A percentile compares a stretch with the other conserved stretches of the same genome.
phyloP scores from a whole-genome alignment of 176 grass and related monocot species.

The Typha latifolia region DNA sequence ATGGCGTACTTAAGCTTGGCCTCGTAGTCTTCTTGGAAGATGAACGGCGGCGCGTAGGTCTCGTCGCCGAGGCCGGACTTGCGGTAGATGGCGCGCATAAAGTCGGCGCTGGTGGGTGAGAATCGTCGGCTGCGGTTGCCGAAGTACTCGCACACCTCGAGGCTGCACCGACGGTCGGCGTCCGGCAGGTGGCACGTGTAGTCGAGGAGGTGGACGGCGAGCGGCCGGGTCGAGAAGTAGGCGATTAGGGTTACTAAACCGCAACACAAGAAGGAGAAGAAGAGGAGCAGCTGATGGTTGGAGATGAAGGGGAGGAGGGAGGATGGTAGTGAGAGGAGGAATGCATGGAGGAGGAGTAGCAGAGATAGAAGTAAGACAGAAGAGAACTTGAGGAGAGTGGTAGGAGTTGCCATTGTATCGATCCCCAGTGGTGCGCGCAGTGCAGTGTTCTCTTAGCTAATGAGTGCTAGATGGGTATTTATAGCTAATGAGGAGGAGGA shows the following conservation, averaged over 20 bases:
- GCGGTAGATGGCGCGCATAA: conserved; percentile 26
- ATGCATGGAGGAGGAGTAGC: neutral
- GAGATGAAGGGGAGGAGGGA: neutral
- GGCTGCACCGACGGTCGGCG: conserved; percentile 18
- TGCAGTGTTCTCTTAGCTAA: too few relatives aligned
- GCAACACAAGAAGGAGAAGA: conserved; percentile 15
- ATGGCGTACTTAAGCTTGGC: conserved; percentile 35
- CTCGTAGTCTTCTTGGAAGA: conserved; percentile 35
- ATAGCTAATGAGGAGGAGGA: too few relatives aligned
- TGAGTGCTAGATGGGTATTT: too few relatives aligned
- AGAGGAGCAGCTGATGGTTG: neutral
- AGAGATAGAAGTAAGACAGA: neutral
- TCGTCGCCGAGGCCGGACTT: conserved; percentile 41
- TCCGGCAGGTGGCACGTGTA: conserved; percentile 16
- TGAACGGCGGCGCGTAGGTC: conserved; percentile 56
- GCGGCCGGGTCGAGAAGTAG: neutral
- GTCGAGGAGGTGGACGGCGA: conserved; percentile 16
- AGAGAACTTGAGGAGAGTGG: neutral
- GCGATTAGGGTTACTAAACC: conserved; percentile 4
- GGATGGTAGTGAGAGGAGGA: neutral
- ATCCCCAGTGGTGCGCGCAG: too few relatives aligned
- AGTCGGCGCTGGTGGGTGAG: conserved; percentile 25
- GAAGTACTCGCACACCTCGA: conserved; percentile 28
- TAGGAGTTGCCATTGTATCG: neutral
- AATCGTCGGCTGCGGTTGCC: conserved; percentile 14